Evolutionary conservation across 1,284 basidiomycete genomes (phyloP), one percentile per base, ranked within the genome.

Genomic region (Moesziomyces sp.): DNA sequence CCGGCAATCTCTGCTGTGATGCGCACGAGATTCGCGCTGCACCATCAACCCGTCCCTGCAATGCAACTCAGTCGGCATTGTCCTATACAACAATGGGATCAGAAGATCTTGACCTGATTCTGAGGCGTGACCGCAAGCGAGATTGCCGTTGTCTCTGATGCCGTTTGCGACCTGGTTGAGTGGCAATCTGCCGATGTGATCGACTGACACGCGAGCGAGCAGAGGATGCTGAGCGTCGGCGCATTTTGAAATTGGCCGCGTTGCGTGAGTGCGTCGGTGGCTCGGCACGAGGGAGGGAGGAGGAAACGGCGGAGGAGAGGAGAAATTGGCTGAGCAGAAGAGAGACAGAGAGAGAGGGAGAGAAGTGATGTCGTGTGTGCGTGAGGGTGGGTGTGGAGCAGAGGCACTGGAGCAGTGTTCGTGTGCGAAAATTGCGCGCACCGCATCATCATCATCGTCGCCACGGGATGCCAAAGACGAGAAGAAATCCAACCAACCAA

Each of bases 341-440:
- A 16, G 9, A 45, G 9, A 19, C 34, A 34, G 30, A 45, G 9
- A 19, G 40, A 34, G 30, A 34, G 30, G 11, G 26, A 28, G 26
- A 28, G 26, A 11, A 11, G 30, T 61, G 55, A 62, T 68, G 56
- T 62, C 59, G 65, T 62, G 52, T 67, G 58, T 35, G 51, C 42
- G 11, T 23, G 50, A 48, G 42, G 45, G 58, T 35, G 51, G 46
- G 11, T 23, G 50, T 52, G 42, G 45, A 54, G 51, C 11, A n/a
- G 6, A 46, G 51, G 55, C 66, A 69, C 46, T 52, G 35, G 45
- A 54, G 14, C 59, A 63, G 66, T 62, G 45, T 49, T 13, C 10
- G n/a, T 13, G n/a, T 5, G 9, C 4, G 26, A n/a, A 23, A 38
- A 11, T n/a, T 7, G 7, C 28, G 47, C 58, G 55, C 59, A 63